These are phyloP conservation scores for Spizellomyces punctatus DNA, from an alignment of 192 early-diverging fungal genomes.

Conservation along the genomic window DNA sequence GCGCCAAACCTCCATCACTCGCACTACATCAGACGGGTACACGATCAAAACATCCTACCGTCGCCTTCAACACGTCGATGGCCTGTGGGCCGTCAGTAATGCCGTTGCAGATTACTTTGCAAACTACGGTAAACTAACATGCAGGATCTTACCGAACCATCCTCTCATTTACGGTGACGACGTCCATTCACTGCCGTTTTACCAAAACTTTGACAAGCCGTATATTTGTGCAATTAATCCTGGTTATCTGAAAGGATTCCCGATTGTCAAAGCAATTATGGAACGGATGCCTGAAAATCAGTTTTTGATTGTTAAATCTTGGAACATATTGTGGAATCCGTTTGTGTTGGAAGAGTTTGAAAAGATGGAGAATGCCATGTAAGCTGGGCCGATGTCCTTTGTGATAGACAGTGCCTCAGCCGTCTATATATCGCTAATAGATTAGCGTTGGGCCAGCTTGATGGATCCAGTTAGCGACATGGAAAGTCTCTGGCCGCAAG, in stretches of 20 bases:
- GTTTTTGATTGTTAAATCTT: slow-evolving; percentile 28
- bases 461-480: slow-evolving; percentile 11
- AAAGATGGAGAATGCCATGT: slow-evolving; percentile 15
- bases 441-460: neutral
- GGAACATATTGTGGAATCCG: neutral
- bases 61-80: slow-evolving; percentile 25
- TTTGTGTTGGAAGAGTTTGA: slow-evolving; percentile 15
- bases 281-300: slow-evolving; percentile 8
- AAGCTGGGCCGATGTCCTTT: neutral
- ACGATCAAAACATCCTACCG: neutral
- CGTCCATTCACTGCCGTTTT: slow-evolving; percentile 6
- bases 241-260: slow-evolving; percentile 24
- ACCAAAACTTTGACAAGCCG: slow-evolving; percentile 10
- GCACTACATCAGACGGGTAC: neutral
- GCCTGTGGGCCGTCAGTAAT: slow-evolving; percentile 27
- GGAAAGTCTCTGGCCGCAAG: slow-evolving; percentile 13
- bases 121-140: neutral
- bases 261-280: slow-evolving; percentile 8
- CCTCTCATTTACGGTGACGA: slow-evolving; percentile 26
- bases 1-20: too few species aligned
- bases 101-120: slow-evolving; percentile 23
- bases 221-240: slow-evolving; percentile 29
- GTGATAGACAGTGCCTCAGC: neutral
- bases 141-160: slow-evolving; percentile 20
- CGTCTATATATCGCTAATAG: neutral